phyloP scores from a whole-genome alignment of 495 filamentous ascomycete genomes.

The Chaetomium cochliodes region DNA sequence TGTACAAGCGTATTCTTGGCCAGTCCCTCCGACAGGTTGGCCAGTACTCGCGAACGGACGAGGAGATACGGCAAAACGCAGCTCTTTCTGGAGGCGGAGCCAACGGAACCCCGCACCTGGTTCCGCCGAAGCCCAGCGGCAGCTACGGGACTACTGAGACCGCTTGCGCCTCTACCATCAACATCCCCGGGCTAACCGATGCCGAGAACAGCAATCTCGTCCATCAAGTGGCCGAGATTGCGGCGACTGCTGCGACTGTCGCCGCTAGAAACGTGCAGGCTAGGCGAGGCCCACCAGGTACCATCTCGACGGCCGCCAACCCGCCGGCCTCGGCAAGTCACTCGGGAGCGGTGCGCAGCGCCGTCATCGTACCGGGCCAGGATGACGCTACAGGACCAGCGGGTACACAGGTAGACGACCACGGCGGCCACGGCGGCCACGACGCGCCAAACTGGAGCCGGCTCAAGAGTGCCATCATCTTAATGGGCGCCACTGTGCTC shows the following conservation, averaged over 20 bases:
- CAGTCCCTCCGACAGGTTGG: conserved; percentile 83
- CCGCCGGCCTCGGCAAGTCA: conserved; percentile 32
- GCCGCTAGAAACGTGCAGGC: conserved; percentile 71
- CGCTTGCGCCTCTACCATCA: conserved; percentile 44
- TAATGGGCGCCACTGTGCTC: conserved; percentile 84
- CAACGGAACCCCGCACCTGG: conserved; percentile 60
- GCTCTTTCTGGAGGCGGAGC: conserved; percentile 33
- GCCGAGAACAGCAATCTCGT: conserved; percentile 78
- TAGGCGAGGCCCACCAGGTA: conserved; percentile 25
- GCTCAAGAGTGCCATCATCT: conserved; percentile 81
- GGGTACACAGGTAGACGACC: conserved; percentile 37
- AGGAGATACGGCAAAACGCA: conserved; percentile 48
- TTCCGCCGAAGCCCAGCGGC: conserved; percentile 63
- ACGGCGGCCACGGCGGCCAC: conserved; percentile 91
- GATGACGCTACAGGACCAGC: conserved; percentile 43
- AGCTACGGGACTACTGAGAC: conserved; percentile 39
- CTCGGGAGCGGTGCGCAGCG: conserved; percentile 35
- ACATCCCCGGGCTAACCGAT: conserved; percentile 67
- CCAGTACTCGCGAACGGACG: conserved; percentile 52
- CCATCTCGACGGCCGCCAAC: conserved; percentile 27
- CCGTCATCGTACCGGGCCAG: conserved; percentile 42
- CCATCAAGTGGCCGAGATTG: conserved; percentile 84
- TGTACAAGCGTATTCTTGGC: conserved; percentile 91
- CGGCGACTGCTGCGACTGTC: conserved; percentile 84
- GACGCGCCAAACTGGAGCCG: conserved; percentile 98